phyloP scores from a whole-genome alignment of 352 stramenopile genomes.

The Phytophthora sojae region DNA sequence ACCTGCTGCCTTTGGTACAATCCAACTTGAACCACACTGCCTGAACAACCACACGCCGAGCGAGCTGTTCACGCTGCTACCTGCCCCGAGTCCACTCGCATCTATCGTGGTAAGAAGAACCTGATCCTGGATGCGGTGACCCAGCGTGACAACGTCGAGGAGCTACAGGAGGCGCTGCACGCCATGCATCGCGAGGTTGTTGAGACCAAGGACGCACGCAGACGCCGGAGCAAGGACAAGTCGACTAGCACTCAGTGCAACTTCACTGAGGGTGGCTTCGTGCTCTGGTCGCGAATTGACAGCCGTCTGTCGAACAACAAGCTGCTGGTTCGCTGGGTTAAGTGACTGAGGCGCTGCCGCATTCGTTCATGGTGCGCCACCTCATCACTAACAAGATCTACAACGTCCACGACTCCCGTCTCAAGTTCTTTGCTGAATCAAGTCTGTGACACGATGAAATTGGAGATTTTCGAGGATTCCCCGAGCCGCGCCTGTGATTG shows the following conservation, averaged over 20 bases:
- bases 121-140: neutral
- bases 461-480: too few relatives aligned
- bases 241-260: neutral
- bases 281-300: constrained; percentile 4
- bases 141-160: neutral
- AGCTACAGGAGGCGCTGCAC: neutral
- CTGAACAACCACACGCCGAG: neutral
- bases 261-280: neutral
- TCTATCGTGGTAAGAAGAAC: neutral
- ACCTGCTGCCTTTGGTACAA: neutral
- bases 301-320: constrained; percentile 4
- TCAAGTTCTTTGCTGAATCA: constrained; percentile 9
- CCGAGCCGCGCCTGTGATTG: too few relatives aligned
- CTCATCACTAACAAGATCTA: neutral
- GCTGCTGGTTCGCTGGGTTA: constrained; percentile 4
- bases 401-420: constrained; percentile 3
- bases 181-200: neutral
- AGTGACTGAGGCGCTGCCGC: neutral
- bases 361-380: too few relatives aligned
- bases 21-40: neutral
- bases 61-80: neutral
- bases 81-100: neutral
- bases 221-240: neutral
- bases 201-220: neutral
- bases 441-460: too few relatives aligned